Percentiles rank a stretch among this genome's conserved stretches.
Evolutionary conservation across 345 rosid species (phyloP).

Genomic region (Eucalyptus shirleyi): DNA sequence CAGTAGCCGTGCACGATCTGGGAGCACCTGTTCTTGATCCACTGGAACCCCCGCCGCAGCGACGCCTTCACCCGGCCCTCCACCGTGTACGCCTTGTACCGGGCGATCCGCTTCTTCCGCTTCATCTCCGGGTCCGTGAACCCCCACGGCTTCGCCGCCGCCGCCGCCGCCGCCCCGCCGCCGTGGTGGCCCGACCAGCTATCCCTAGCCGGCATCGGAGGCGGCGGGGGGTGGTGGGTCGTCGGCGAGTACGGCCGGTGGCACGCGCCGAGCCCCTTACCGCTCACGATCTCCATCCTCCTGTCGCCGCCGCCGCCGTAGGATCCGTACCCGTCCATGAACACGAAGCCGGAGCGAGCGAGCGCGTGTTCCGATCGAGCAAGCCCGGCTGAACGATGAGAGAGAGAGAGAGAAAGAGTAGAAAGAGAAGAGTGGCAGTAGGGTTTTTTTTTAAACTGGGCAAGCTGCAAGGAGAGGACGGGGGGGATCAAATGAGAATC

Average conservation of each 20-base stretch:
- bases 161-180: background rate
- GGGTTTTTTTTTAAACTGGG: background rate
- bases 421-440: background rate
- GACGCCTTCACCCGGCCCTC: slow-evolving; percentile 9
- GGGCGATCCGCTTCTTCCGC: slow-evolving; percentile 13
- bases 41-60: slow-evolving; percentile 1
- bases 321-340: background rate
- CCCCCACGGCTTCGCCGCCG: slow-evolving; percentile 4
- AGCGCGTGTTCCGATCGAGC: background rate
- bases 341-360: background rate
- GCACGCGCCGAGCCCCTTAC: background rate
- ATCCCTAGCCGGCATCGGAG: background rate
- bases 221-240: background rate
- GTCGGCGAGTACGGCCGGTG: background rate
- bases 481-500: background rate
- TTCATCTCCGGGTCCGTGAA: slow-evolving; percentile 3
- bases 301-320: background rate
- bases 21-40: slow-evolving; percentile 3
- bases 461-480: background rate
- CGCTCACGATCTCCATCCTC: slow-evolving; percentile 2
- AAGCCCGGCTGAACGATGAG: background rate
- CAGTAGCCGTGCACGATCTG: background rate
- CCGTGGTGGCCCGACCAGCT: background rate
- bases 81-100: slow-evolving; percentile 5
- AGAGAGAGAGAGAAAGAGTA: background rate